Conservation (phyloP, 768 basidiomycete species). For the Tricholoma bakamatsutake region DNA sequence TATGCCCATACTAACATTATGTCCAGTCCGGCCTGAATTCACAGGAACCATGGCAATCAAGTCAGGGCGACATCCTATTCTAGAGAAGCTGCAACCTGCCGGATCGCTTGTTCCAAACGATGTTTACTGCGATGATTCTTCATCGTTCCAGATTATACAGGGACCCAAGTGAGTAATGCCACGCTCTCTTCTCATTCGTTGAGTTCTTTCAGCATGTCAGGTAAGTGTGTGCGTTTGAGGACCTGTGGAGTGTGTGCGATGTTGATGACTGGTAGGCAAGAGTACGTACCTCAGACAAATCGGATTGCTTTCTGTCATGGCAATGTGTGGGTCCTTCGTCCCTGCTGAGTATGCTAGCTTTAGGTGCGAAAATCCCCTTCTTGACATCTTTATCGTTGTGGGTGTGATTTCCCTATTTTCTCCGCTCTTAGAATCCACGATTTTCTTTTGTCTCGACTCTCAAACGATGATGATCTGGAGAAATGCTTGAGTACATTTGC, state of each 20-base stretch:
- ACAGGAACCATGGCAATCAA: slow-evolving; percentile 89
- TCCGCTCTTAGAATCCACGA: slow-evolving; percentile 60
- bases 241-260: not conserved
- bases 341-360: slow-evolving; percentile 94
- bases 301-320: slow-evolving; percentile 78
- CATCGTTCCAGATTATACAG: slow-evolving; percentile 87
- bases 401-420: not conserved
- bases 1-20: not conserved
- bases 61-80: slow-evolving; percentile 80
- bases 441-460: slow-evolving; percentile 77
- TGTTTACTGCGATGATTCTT: slow-evolving; percentile 78
- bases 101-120: slow-evolving; percentile 84
- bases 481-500: slow-evolving; percentile 91
- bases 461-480: slow-evolving; percentile 92
- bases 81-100: slow-evolving; percentile 65
- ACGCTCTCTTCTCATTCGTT: not conserved
- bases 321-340: slow-evolving; percentile 87
- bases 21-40: slow-evolving; percentile 82
- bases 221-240: slow-evolving; percentile 15
- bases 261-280: slow-evolving; percentile 51
- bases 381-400: not conserved
- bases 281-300: slow-evolving; percentile 91
- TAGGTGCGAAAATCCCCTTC: slow-evolving; percentile 33
- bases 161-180: slow-evolving; percentile 69
- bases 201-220: slow-evolving; percentile 35